Conservation (phyloP, 352 stramenopile species). For the Globisporangium spiculum region DNA sequence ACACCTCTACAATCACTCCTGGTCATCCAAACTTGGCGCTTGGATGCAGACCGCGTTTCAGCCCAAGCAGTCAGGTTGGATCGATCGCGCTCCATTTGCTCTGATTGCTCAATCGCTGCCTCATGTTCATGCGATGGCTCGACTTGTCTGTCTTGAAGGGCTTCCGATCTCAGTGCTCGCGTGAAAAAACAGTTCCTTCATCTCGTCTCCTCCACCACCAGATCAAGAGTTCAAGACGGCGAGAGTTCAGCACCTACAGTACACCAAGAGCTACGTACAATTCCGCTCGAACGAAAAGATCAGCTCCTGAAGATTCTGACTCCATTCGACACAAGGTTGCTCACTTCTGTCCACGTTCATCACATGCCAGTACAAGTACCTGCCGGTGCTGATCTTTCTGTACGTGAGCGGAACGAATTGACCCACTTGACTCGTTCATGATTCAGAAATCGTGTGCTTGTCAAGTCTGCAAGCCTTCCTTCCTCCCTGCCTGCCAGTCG, state of each 20-base stretch:
- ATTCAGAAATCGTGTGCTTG: not conserved
- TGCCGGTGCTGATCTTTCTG: not conserved
- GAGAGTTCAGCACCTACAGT: not conserved
- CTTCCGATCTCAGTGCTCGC: too few species aligned
- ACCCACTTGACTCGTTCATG: not conserved
- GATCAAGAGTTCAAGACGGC: not conserved
- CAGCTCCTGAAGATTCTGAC: not conserved
- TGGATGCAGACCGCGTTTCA: not conserved
- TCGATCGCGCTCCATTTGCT: too few species aligned
- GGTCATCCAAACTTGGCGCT: constrained; percentile 7
- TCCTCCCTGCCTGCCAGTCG: not conserved
- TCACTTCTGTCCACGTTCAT: not conserved
- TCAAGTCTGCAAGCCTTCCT: not conserved
- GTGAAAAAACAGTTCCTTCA: too few species aligned
- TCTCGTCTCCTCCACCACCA: not conserved
- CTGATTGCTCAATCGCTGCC: not conserved
- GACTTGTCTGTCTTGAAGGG: too few species aligned
- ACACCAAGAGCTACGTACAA: not conserved
- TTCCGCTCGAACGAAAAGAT: not conserved
- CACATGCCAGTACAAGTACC: not conserved
- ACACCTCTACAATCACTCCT: not conserved
- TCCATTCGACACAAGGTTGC: not conserved
- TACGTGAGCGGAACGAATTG: not conserved
- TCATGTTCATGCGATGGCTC: not conserved
- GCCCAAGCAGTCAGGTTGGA: not conserved